Base-by-base conservation (phyloP, 495 filamentous ascomycete genomes). In the Aeminium ludgeri region DNA sequence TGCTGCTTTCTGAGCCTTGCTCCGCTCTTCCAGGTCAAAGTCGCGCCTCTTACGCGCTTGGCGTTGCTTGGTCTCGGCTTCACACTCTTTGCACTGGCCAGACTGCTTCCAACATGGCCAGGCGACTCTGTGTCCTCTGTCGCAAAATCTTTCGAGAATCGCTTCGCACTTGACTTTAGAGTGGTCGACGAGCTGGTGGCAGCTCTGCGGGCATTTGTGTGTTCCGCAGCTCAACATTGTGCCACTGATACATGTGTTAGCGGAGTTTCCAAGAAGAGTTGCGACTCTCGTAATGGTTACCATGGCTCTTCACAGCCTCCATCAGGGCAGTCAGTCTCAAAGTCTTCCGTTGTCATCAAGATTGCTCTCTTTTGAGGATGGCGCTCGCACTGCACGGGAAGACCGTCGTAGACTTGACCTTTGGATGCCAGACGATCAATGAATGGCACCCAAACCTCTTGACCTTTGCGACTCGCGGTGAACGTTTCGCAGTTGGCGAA, bases 401-500 rank as follows among this genome's bases (percentile, higher is more conserved):
- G 60, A 1, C 81, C 81, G 47, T 82, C 72, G 41, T 78, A 79
- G 0, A 87, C 54, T 40, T 75, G 66, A 0, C 64, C 61, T 8
- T 59, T 51, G 0, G 47, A 31, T 13, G 69, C 73, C n/a, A 86
- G 55, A 1, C 65, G 50, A 8, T 76, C 60, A 20, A 82, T 64
- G 3, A 86, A 65, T 0, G 61, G 63, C 0, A 33, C 44, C 82
- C 82, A 86, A 0, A 66, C 45, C 2, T 58, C 49, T 11, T 58
- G 58, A 0, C 80, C 80, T 48, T 77, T 83, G 16, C 64, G 68
- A 49, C 68, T 72, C 0, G 59, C 62, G 40, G 71, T 61, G 53
- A 86, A 85, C 1, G 82, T 84, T 0, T 68, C 58, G 28, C 70
- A 63, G 54, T 82, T 82, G 0, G 81, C 82, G 33, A 86, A 73